Evolutionary conservation across 805 yeast genomes (phyloP).

Genomic region (Gaillardinia entomophila): DNA sequence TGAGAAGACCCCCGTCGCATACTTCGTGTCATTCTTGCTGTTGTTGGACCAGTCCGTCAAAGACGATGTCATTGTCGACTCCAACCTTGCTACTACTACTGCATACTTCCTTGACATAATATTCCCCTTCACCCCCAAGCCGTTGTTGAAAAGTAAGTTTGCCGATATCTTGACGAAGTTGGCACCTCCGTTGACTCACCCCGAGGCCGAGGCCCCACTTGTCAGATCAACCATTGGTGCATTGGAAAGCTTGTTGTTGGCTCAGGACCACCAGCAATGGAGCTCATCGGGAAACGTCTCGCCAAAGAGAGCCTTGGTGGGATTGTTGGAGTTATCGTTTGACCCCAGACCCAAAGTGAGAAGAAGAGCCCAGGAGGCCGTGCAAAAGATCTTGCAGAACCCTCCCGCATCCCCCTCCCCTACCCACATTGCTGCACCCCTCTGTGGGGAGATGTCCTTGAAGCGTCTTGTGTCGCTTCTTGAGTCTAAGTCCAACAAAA

Average conservation of each 20-base stretch:
- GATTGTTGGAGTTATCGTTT: constrained; percentile 68
- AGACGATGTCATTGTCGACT: constrained; percentile 49
- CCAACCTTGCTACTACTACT: constrained; percentile 63
- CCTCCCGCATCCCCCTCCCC: constrained; percentile 76
- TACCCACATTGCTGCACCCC: constrained; percentile 69
- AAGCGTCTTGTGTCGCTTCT: constrained; percentile 45
- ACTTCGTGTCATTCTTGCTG: constrained; percentile 78
- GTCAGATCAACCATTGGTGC: constrained; percentile 82
- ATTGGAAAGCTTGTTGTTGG: constrained; percentile 68
- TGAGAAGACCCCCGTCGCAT: constrained; percentile 66
- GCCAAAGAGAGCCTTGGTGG: constrained; percentile 80
- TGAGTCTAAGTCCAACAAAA: constrained; percentile 20
- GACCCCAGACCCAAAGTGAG: constrained; percentile 95
- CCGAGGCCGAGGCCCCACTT: constrained; percentile 71
- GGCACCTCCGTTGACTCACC: constrained; percentile 72
- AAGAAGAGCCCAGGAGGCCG: constrained; percentile 89
- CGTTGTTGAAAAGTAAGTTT: constrained; percentile 68
- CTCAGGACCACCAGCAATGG: constrained; percentile 85
- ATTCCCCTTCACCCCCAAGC: constrained; percentile 65
- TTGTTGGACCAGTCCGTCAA: constrained; percentile 67
- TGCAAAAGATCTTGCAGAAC: constrained; percentile 53
- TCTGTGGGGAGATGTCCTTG: constrained; percentile 65
- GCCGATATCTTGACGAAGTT: constrained; percentile 71
- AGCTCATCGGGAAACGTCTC: constrained; percentile 46
- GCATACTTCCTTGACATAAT: constrained; percentile 79